A percentile compares a stretch with the other conserved stretches of the same genome.
phyloP scores from a whole-genome alignment of 257 asterid species.

The Nicotiana tomentosiformis region DNA sequence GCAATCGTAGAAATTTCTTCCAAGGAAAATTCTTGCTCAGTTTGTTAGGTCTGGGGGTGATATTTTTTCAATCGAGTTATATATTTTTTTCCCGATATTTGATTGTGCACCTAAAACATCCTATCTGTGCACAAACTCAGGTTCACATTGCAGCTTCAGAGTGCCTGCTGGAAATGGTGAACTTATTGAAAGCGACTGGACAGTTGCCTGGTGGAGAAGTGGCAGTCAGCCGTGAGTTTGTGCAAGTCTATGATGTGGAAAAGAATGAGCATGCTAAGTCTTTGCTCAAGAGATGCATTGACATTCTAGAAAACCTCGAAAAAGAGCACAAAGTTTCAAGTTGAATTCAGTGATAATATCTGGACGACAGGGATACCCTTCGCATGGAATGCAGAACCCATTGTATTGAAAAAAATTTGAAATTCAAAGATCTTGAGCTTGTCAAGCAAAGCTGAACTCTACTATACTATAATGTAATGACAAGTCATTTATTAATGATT shows the following conservation, averaged over 20 bases:
- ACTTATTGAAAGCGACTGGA: constrained; percentile 29
- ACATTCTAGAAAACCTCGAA: constrained; percentile 38
- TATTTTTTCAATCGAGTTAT: not conserved
- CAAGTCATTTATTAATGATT: not conserved
- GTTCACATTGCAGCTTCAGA: constrained; percentile 84
- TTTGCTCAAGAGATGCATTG: constrained; percentile 55
- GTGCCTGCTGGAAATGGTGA: constrained; percentile 62
- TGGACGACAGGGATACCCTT: not conserved
- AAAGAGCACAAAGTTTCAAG: constrained; percentile 14
- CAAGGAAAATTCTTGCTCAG: not conserved
- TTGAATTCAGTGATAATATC: not conserved
- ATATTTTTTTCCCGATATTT: not conserved
- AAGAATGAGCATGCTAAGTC: constrained; percentile 87
- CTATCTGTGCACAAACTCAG: constrained; percentile 33
- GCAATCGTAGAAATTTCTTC: not conserved
- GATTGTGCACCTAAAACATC: not conserved
- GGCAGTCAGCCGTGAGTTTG: constrained; percentile 49
- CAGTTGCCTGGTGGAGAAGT: constrained; percentile 30
- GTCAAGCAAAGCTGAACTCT: not conserved
- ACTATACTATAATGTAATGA: not conserved
- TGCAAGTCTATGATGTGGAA: constrained; percentile 50
- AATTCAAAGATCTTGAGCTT: not conserved
- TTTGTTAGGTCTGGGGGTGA: not conserved
- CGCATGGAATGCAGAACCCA: not conserved
- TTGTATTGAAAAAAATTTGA: not conserved